Conservation (phyloP, 352 stramenopile species). For the Pythium volutum region DNA sequence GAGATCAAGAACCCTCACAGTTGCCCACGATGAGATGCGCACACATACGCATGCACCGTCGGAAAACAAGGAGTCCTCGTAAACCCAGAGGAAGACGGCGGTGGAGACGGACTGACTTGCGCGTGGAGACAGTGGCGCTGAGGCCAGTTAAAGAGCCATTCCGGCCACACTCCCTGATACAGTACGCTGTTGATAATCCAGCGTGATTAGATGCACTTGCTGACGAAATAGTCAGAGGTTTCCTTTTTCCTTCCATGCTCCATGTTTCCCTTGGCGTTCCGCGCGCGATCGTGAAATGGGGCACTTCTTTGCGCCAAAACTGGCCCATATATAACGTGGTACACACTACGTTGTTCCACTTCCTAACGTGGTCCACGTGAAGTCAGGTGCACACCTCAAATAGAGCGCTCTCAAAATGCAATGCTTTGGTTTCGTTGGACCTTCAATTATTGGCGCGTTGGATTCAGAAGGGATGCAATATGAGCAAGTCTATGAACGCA, state of each 20-base stretch:
- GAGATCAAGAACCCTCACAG: too few species aligned
- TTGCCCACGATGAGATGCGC: too few species aligned
- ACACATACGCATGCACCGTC: too few species aligned
- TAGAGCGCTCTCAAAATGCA: neutral
- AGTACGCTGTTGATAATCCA: too few species aligned
- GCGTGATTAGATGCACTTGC: too few species aligned
- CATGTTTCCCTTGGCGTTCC: slow-evolving; percentile 8
- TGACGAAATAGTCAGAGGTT: too few species aligned
- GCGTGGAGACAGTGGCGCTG: neutral
- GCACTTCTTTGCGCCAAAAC: neutral
- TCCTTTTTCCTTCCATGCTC: slow-evolving; percentile 1
- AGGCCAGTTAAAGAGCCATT: neutral
- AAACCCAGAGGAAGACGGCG: too few species aligned
- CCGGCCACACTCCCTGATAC: too few species aligned
- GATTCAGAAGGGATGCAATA: neutral
- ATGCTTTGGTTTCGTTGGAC: neutral
- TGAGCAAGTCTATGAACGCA: slow-evolving; percentile 19
- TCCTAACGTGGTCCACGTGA: neutral
- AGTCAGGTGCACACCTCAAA: neutral
- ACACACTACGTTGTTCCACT: too few species aligned
- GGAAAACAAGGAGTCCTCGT: too few species aligned
- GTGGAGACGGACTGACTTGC: too few species aligned
- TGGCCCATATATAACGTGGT: slow-evolving; percentile 2
- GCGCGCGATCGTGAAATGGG: neutral
- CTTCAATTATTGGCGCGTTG: too few species aligned